phyloP scores from a whole-genome alignment of 163 green algal species.

The Chloromonas sp. region DNA sequence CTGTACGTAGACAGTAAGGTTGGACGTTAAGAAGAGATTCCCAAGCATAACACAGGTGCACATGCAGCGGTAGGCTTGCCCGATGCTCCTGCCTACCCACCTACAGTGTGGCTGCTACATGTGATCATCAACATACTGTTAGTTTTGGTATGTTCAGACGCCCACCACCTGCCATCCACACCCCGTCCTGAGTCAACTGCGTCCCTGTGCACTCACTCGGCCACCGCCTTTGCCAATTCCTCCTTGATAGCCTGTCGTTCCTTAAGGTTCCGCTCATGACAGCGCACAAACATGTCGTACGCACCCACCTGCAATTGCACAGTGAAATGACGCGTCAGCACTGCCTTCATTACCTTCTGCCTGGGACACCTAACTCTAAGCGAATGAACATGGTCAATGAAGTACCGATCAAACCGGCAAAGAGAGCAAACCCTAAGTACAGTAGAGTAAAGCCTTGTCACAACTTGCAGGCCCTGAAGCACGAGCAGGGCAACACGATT shows the following conservation, averaged over 20 bases:
- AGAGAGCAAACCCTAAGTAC: not conserved
- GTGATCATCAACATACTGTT: not conserved
- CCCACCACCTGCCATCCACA: not conserved
- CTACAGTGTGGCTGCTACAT: not conserved
- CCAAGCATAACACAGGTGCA: no score
- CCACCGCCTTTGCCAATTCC: not conserved
- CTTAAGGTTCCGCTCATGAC: not conserved
- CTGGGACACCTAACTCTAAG: not conserved
- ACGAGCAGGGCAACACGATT: no score
- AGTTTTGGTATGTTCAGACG: not conserved
- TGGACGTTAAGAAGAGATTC: no score
- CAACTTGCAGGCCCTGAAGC: no score
- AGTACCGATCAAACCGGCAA: not conserved
- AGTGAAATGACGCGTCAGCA: not conserved
- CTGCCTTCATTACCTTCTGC: not conserved
- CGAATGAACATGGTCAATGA: not conserved
- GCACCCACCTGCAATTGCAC: not conserved
- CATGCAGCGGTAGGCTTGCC: no score
- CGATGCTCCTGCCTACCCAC: no score
- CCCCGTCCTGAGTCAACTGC: no score
- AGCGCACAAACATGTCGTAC: not conserved
- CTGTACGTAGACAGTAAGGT: no score
- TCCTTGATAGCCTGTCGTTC: not conserved
- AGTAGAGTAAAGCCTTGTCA: no score
- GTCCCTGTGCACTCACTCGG: not conserved